These are phyloP conservation scores for Hyphopichia pseudoburtonii DNA, from an alignment of 1,139 yeast genomes.

Conservation along the genomic window DNA sequence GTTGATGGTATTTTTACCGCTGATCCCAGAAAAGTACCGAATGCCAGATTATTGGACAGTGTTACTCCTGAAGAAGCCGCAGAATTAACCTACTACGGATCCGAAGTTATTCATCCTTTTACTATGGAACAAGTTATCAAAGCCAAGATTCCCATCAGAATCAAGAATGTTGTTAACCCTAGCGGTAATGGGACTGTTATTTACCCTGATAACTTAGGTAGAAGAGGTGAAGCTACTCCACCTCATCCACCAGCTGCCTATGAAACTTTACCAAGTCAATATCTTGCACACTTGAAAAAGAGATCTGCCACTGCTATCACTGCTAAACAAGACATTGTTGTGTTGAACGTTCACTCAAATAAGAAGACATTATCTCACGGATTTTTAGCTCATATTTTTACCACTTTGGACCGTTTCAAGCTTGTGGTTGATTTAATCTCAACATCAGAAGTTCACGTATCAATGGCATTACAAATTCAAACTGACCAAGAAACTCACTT, in stretches of 20 bases:
- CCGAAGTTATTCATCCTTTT: slow-evolving; percentile 97
- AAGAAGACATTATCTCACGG: slow-evolving; percentile 93
- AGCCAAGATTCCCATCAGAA: slow-evolving; percentile 94
- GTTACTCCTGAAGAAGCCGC: slow-evolving; percentile 99
- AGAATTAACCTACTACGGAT: slow-evolving; percentile 94
- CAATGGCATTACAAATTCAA: slow-evolving; percentile 90
- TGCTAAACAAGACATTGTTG: slow-evolving; percentile 89
- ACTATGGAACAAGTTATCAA: slow-evolving; percentile 98
- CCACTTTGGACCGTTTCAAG: slow-evolving; percentile 78
- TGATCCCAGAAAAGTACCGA: slow-evolving; percentile 92
- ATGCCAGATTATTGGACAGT: slow-evolving; percentile 78
- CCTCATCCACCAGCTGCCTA: slow-evolving; percentile 91
- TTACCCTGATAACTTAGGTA: slow-evolving; percentile 84
- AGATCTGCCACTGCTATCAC: slow-evolving; percentile 97
- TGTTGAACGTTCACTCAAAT: slow-evolving; percentile 89
- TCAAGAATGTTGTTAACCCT: slow-evolving; percentile 94
- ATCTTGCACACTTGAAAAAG: slow-evolving; percentile 50
- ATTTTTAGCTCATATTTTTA: slow-evolving; percentile 85
- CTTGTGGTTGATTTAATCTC: slow-evolving; percentile 94
- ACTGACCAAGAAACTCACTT: slow-evolving; percentile 58
- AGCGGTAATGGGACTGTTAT: slow-evolving; percentile 87
- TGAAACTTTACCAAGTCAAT: slow-evolving; percentile 47
- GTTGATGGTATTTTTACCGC: slow-evolving; percentile 99
- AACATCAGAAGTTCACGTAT: slow-evolving; percentile 95
- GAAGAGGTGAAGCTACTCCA: slow-evolving; percentile 86